Base-by-base conservation (phyloP, 805 yeast genomes). In the Saccharomycopsis olivae region DNA sequence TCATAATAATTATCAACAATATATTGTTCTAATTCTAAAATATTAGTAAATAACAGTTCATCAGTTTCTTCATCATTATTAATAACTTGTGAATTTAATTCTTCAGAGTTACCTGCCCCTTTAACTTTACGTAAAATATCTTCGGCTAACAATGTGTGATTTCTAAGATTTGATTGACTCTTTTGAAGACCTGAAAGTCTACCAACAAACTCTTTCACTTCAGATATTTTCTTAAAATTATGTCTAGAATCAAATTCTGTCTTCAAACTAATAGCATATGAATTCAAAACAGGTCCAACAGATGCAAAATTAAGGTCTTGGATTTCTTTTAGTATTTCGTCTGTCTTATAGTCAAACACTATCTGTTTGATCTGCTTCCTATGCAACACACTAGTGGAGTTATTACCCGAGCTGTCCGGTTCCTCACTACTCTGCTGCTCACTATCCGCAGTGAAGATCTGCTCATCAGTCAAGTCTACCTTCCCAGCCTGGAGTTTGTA, bases 91-190 rank as follows among this genome's bases (percentile, higher is more conserved):
- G 27, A 17, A 16, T 15, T 28, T 14, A 15, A 15, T 10, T 14
- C 16, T 28, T 28, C 52, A 2, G 55, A 41, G n/a, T n/a, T n/a
- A n/a, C n/a, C n/a, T n/a, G n/a, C n/a, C n/a, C n/a, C n/a, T 31
- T 64, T 64, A 14, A 77, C 72, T 28, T 61, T 58, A 10, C 61
- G 53, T 51, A 84, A 60, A 1, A 84, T 65, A 24, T 61, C 62
- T 50, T 85, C 92, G 8, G 89, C 81, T n/a, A 87, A 57, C 3
- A 59, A 60, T 0, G 95, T 84, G 54, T 85, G 95, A 41, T 73
- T 70, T 47, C 80, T 73, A 21, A 92, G 69, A 49, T 73, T 62
- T 29, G 69, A 75, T 56, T 87, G 94, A 35, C 73, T 67, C 6
- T 66, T 61, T 43, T 86, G 88, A 35, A 89, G 57, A 11, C 66